A percentile compares a stretch with the other conserved stretches of the same genome.
Evolutionary conservation across 257 asterid genomes (phyloP).

Genomic region (Misopates orontium): DNA sequence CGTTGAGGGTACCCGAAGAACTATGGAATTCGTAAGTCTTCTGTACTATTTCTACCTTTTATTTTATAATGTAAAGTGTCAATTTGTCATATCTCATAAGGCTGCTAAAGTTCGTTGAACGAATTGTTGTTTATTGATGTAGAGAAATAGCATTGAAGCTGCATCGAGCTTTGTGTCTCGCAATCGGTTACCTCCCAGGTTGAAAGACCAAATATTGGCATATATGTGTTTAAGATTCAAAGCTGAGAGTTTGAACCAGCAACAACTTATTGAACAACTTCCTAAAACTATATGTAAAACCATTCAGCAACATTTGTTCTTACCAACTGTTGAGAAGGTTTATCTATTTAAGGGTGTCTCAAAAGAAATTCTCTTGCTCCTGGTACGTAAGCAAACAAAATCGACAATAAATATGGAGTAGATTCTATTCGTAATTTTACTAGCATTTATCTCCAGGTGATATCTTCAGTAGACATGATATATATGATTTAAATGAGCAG

Average conservation of each 20-base stretch:
- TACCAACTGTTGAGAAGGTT: conserved; percentile 69
- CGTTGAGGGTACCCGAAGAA: conserved; percentile 89
- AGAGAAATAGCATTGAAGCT: conserved; percentile 87
- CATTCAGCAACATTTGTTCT: conserved; percentile 73
- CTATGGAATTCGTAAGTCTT: conserved; percentile 86
- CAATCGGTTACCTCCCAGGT: conserved; percentile 69
- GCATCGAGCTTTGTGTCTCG: conserved; percentile 80
- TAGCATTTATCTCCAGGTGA: no score
- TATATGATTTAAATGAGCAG: conserved; percentile 38
- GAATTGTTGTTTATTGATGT: neutral
- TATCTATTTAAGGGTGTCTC: conserved; percentile 82
- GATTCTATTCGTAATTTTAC: no score
- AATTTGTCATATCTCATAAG: no score
- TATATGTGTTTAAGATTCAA: conserved; percentile 85
- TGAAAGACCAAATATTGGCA: conserved; percentile 81
- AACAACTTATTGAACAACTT: conserved; percentile 78
- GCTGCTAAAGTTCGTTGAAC: no score
- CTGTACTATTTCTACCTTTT: no score
- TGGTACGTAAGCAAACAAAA: conserved; percentile 56
- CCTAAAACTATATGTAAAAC: conserved; percentile 75
- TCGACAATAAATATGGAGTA: no score
- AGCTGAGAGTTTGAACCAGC: conserved; percentile 90
- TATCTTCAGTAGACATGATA: no score
- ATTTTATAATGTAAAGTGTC: no score
- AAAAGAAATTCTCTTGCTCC: conserved; percentile 54